These are phyloP conservation scores for Priceomyces melissophilus DNA, from an alignment of 805 yeast genomes.

Conservation along the genomic window DNA sequence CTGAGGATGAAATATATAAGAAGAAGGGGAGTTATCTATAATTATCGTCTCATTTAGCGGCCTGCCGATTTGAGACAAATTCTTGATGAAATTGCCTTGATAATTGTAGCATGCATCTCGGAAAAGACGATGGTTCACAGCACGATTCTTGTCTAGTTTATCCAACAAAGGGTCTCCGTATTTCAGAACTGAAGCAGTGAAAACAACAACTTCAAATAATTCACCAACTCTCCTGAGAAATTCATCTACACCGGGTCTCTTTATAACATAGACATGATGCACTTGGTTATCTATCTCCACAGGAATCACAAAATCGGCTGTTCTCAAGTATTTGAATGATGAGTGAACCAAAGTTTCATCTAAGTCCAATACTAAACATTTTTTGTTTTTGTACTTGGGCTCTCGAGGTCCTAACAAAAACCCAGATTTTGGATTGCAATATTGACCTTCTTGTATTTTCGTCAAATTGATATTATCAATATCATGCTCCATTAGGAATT, in stretches of 20 bases:
- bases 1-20: constrained; percentile 96
- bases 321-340: constrained; percentile 83
- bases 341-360: constrained; percentile 97
- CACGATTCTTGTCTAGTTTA: constrained; percentile 70
- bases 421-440: constrained; percentile 58
- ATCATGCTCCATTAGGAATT: not conserved
- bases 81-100: constrained; percentile 93
- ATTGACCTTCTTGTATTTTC: constrained; percentile 68
- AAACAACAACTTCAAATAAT: constrained; percentile 90
- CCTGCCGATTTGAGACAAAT: constrained; percentile 90
- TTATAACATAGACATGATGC: constrained; percentile 93
- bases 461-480: constrained; percentile 45
- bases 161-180: constrained; percentile 95
- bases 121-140: constrained; percentile 87
- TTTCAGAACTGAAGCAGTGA: constrained; percentile 92
- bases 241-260: constrained; percentile 97
- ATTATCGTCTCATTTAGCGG: constrained; percentile 83
- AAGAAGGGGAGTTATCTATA: constrained; percentile 96
- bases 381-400: constrained; percentile 54
- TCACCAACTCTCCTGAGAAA: constrained; percentile 80
- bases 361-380: constrained; percentile 85
- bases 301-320: constrained; percentile 95
- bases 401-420: constrained; percentile 59
- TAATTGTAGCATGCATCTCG: constrained; percentile 92
- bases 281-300: constrained; percentile 92